Base-by-base conservation (phyloP, 2,329 filamentous ascomycete genomes). In the Paracorniculantispora psalliotae region DNA sequence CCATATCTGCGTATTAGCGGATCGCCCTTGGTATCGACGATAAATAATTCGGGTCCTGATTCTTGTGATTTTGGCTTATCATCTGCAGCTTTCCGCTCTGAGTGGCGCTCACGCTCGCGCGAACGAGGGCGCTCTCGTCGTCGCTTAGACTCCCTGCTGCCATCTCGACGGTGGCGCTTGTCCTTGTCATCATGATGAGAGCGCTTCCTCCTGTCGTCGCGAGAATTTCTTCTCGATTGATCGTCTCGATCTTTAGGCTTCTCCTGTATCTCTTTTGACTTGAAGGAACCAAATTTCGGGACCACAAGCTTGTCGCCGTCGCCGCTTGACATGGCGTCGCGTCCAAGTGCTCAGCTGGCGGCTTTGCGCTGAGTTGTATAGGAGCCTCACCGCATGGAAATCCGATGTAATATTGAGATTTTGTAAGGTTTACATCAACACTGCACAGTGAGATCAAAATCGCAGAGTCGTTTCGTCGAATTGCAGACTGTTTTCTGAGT, bases 211-310 rank as follows among this genome's bases (percentile, higher is more conserved):
- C 43, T 59, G 1, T 46, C 56, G 21, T 68, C 63, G 6, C 62
- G 33, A 8, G 57, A 55, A n/a, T 44, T 26, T 35, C 35, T 23
- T 9, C n/a, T 55, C 15, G 19, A 62, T n/a, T 63, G 64, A 13
- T 65, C 59, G n/a, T 65, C 62, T 53, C 53, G 52, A n/a, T 25
- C 17, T 25, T 82, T 87, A 5, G 66, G 64, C 17, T 64, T 68
- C 30, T 68, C 43, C 12, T 64, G 62, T 9, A 57, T 54, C 8
- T 49, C 13, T 30, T 62, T 60, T 10, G 83, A 21, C 65, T 82
- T 86, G 76, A 92, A 93, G 63, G 89, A 92, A 21, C 84, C 79
- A 68, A 93, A 92, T 66, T 86, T 91, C 10, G 90, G 89, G 23
- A 89, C 77, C 26, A 65, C 61, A 37, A 65, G 46, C 48, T 64